Evolutionary conservation across 2,329 filamentous ascomycete species (phyloP).

Genomic region (Phyllosticta citrichinensis): DNA sequence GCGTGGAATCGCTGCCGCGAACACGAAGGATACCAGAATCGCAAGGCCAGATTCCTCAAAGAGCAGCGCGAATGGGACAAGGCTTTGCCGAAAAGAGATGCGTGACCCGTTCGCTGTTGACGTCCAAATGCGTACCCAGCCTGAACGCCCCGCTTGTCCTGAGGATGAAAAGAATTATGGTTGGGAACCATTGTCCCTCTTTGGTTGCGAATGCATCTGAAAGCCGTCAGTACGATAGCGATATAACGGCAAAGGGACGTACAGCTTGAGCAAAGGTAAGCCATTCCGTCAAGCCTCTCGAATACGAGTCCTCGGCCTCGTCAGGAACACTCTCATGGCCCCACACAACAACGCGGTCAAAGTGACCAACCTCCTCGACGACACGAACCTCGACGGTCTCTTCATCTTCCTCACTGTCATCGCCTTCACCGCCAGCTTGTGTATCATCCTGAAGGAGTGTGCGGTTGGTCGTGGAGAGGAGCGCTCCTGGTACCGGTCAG

Average conservation of each 20-base stretch:
- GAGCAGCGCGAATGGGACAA: conserved; percentile 38
- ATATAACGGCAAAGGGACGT: not conserved
- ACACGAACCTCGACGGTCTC: conserved; percentile 25
- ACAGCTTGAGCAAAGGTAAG: conserved; percentile 61
- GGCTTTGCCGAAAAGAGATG: conserved; percentile 8
- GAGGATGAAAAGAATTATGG: too few species aligned
- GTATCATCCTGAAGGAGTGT: not conserved
- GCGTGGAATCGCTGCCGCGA: conserved; percentile 39
- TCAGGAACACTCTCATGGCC: conserved; percentile 61
- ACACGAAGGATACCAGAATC: conserved; percentile 34
- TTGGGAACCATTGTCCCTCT: not conserved
- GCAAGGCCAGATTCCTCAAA: conserved; percentile 38
- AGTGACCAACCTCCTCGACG: conserved; percentile 55
- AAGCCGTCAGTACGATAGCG: not conserved
- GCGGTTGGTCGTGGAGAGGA: conserved; percentile 11
- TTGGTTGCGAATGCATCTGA: conserved; percentile 1
- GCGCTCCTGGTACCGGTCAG: conserved; percentile 13
- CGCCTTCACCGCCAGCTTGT: conserved; percentile 9
- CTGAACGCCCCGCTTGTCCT: not conserved
- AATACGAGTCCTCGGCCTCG: conserved; percentile 55
- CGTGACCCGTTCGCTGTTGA: not conserved
- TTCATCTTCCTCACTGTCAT: conserved; percentile 13
- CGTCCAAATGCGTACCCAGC: not conserved
- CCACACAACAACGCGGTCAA: conserved; percentile 75
- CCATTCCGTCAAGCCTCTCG: conserved; percentile 73